phyloP scores from a whole-genome alignment of 179 eudicot species.

The Pouteria campechiana region DNA sequence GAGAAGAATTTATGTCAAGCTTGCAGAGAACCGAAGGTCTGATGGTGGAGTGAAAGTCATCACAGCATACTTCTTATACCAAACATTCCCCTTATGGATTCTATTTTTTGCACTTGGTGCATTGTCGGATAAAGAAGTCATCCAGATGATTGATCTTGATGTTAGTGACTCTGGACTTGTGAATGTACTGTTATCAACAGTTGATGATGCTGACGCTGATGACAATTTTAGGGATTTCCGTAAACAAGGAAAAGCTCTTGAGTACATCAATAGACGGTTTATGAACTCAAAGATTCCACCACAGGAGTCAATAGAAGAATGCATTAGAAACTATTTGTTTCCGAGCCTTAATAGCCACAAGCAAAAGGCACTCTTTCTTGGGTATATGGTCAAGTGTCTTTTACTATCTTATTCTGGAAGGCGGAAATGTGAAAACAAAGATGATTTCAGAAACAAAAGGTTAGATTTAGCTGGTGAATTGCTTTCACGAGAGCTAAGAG shows the following conservation, averaged over 20 bases:
- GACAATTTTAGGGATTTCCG: slow-evolving; percentile 53
- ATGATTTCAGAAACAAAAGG: slow-evolving; percentile 87
- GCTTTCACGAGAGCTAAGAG: slow-evolving; percentile 67
- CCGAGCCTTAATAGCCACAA: slow-evolving; percentile 42
- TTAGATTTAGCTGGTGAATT: slow-evolving; percentile 77
- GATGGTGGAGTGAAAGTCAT: slow-evolving; percentile 68
- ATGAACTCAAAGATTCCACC: slow-evolving; percentile 61
- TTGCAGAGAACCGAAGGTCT: slow-evolving; percentile 39
- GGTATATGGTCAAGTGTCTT: slow-evolving; percentile 81
- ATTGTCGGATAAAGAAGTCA: slow-evolving; percentile 58
- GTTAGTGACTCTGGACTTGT: slow-evolving; percentile 39
- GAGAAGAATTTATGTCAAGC: slow-evolving; percentile 57
- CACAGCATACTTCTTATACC: slow-evolving; percentile 34
- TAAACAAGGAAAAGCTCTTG: slow-evolving; percentile 29
- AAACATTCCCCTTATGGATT: slow-evolving; percentile 78
- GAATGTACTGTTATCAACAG: slow-evolving; percentile 65
- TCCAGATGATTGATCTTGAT: slow-evolving; percentile 50
- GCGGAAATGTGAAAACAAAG: slow-evolving; percentile 75
- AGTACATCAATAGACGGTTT: slow-evolving; percentile 21
- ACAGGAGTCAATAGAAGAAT: slow-evolving; percentile 39
- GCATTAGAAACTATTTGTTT: slow-evolving; percentile 35
- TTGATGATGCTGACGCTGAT: slow-evolving; percentile 88
- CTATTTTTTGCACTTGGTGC: slow-evolving; percentile 86
- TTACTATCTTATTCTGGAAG: slow-evolving; percentile 53
- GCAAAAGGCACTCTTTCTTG: slow-evolving; percentile 83